Evolutionary conservation across 2,329 filamentous ascomycete genomes (phyloP), one percentile per base, ranked within the genome.

Genomic region (Aureobasidium sp.): DNA sequence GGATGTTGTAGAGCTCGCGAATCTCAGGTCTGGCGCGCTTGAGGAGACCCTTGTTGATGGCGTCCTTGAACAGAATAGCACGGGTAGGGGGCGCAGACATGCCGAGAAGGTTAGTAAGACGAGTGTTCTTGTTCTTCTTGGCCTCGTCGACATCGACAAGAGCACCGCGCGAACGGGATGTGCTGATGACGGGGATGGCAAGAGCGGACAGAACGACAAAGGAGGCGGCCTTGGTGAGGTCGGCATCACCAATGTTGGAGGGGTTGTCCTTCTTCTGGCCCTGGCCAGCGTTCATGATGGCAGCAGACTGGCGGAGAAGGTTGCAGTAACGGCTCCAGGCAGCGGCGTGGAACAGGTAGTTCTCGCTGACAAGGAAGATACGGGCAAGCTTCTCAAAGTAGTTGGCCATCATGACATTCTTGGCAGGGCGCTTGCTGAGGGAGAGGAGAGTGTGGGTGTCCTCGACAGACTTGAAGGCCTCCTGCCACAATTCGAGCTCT

Each of bases 371-470:
- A 58, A 98, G 82, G 80, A 98, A 98, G 70, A 98, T 98, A 60
- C 90, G 84, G 35, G 93, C 96, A 55, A 98, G 84, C 77, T 97
- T 97, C 79, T 98, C 93, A 73, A 97, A 98, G 80, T 98, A 98
- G 78, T 97, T 98, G 74, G 93, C 93, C 93, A 98, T 98, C 93
- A 98, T 97, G 68, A 96, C 79, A 70, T 96, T 96, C 85, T 97
- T 97, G 52, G 93, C 86, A 34, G 90, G 90, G 53, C 93, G 88
- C 81, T 97, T 97, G 85, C 91, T 97, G 63, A 97, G 80, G 76
- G 86, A 97, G 62, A 98, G 83, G 53, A 98, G 82, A 48, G 90
- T 97, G 76, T 98, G 93, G 62, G 97, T 97, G 69, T 98, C 93
- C 75, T 98, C 93, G 45, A 98, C 91, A 67, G 90, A 96, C 71